Evolutionary conservation across 2,329 filamentous ascomycete species (phyloP), one percentile per base, ranked within the genome.

Genomic region (Hypoxylon sp.): DNA sequence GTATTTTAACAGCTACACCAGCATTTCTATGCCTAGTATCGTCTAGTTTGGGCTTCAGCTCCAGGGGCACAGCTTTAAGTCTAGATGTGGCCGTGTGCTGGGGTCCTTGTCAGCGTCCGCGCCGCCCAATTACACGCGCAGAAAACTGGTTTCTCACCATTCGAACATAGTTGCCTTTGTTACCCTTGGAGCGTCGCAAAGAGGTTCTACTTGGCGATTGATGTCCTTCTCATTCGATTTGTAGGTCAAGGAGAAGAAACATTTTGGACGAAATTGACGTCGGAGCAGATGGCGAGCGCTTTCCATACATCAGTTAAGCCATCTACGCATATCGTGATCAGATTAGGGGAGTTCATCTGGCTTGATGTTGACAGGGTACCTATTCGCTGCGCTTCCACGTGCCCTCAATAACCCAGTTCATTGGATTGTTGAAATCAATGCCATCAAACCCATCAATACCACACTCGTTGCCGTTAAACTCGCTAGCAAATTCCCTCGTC

Each of bases 21-120:
- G 11, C 3, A 17, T 59, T 46, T 13, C 37, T 9, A 26, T 17
- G 26, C 35, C 4, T 39, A 14, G 9, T 22, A 58, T 53, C 53
- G 61, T 47, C 46, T 44, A 9, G 39, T 51, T 54, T 39, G 54
- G 54, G 13, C 37, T 54, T 54, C 13, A 33, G 14, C 26, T 8
- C 60, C 46, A 26, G 53, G 46, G 60, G 53, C 60, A 47, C 60
- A 58, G 60, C 60, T 58, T 47, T 47, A 48, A 19, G 37, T 59
- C 61, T 59, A 64, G 61, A 54, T 29, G 29, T 19, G 48, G 19
- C 54, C 29, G 29, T 54, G 17, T 48, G 42, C 39, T n/a, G 8
- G 39, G 39, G 39, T n/a, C 39, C 39, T 29, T 53, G 22, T 37
- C 37, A 26, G 8, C 37, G 9, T 59, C 54, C 61, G 14, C 5